These are phyloP conservation scores for Leishmania amazonensis DNA, from an alignment of 208 protist species.

Conservation along the genomic window DNA sequence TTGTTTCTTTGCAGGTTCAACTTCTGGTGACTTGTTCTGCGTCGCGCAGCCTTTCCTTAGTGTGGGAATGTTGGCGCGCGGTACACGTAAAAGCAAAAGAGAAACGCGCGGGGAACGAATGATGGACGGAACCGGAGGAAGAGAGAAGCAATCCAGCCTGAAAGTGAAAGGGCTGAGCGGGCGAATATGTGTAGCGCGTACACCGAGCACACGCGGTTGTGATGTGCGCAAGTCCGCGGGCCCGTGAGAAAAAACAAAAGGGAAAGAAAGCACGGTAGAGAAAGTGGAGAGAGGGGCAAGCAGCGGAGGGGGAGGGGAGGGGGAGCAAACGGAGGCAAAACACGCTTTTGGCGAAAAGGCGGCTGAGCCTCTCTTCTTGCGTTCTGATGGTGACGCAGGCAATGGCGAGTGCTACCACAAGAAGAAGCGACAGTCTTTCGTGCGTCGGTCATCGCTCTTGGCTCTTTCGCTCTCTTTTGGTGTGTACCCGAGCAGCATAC, in stretches of 20 bases:
- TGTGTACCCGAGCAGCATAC: not conserved
- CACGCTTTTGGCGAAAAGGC: not conserved
- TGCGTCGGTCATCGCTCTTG: not conserved
- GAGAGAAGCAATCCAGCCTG: not conserved
- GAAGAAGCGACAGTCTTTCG: not conserved
- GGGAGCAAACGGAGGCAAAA: not conserved
- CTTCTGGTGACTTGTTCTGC: too few species aligned
- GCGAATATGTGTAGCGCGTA: not conserved
- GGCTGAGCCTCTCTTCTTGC: not conserved
- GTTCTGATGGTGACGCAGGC: not conserved
- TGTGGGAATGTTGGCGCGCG: not conserved
- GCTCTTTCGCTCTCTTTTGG: not conserved
- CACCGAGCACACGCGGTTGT: not conserved
- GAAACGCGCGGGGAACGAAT: not conserved
- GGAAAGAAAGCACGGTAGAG: not conserved
- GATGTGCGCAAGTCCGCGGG: not conserved
- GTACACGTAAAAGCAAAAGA: not conserved
- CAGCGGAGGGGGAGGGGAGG: not conserved
- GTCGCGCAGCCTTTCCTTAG: not conserved
- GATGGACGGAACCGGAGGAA: not conserved
- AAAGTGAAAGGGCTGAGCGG: not conserved
- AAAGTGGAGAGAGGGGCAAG: not conserved
- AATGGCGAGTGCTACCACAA: not conserved
- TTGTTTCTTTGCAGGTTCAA: not conserved
- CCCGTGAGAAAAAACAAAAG: not conserved